Percentiles rank a stretch among this genome's conserved stretches.
These are phyloP conservation scores for Nakazawaea ernobii DNA, from an alignment of 805 yeast species.

Conservation along the genomic window DNA sequence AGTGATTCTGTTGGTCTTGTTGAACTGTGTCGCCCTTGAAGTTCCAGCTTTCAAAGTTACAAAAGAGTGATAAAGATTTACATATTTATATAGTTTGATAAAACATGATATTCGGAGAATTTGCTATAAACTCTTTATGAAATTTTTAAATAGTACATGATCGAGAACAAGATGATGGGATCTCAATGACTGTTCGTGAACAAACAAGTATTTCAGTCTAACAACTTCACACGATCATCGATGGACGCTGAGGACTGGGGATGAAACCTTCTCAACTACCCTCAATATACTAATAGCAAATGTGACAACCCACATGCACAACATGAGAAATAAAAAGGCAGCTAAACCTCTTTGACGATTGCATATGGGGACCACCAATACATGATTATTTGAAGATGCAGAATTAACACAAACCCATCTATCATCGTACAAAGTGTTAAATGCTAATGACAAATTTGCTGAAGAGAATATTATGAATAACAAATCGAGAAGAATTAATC, in stretches of 20 bases:
- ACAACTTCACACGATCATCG: neutral
- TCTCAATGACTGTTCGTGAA: too few species aligned
- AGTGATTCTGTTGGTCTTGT: too few species aligned
- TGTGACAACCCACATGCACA: slow-evolving; percentile 79
- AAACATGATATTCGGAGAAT: too few species aligned
- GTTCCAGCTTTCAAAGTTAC: too few species aligned
- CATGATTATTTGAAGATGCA: slow-evolving; percentile 21
- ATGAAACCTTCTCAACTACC: slow-evolving; percentile 61
- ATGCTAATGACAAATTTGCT: slow-evolving; percentile 81
- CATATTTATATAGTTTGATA: too few species aligned
- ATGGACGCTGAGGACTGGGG: slow-evolving; percentile 2
- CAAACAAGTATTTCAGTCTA: too few species aligned
- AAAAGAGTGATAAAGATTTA: too few species aligned
- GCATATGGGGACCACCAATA: slow-evolving; percentile 52
- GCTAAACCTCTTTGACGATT: slow-evolving; percentile 73
- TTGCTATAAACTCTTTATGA: too few species aligned
- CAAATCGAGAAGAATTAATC: slow-evolving; percentile 74
- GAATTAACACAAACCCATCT: slow-evolving; percentile 67
- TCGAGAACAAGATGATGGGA: too few species aligned
- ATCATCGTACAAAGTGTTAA: slow-evolving; percentile 73
- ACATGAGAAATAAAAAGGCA: slow-evolving; percentile 67
- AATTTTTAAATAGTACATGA: too few species aligned
- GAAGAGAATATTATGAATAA: slow-evolving; percentile 83
- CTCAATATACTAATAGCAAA: slow-evolving; percentile 79
- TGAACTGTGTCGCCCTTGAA: too few species aligned